Evolutionary conservation across 345 rosid genomes (phyloP).

Genomic region (Moricandia moricandioides): DNA sequence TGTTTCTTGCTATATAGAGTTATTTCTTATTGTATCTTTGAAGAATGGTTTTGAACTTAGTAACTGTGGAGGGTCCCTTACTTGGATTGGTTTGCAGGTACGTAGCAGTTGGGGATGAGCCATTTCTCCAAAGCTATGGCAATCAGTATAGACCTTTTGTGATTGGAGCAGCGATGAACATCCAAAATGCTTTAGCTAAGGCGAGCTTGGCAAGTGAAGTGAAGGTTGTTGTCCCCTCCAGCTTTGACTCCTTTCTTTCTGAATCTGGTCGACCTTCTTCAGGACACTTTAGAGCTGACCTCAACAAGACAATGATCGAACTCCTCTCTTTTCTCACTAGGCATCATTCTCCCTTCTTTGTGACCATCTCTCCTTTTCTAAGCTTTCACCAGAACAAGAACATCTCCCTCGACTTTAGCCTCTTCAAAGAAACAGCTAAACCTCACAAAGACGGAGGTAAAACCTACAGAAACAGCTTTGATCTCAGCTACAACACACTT

Average conservation of each 20-base stretch:
- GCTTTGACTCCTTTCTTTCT: constrained; percentile 62
- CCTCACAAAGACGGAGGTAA: constrained; percentile 53
- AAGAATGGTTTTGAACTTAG: background rate
- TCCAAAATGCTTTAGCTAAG: constrained; percentile 68
- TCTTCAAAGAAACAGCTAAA: constrained; percentile 58
- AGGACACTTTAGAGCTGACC: constrained; percentile 76
- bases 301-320: constrained; percentile 81
- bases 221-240: constrained; percentile 84
- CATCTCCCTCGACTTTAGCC: constrained; percentile 63
- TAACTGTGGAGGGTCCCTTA: background rate
- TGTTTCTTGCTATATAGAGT: background rate
- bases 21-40: background rate
- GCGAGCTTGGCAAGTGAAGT: constrained; percentile 63
- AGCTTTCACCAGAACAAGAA: constrained; percentile 65
- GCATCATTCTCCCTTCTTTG: constrained; percentile 73
- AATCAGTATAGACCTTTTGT: constrained; percentile 72
- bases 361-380: constrained; percentile 61
- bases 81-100: constrained; percentile 48
- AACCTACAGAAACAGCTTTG: constrained; percentile 78
- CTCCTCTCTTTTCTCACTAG: constrained; percentile 68
- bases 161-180: constrained; percentile 73
- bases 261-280: constrained; percentile 64
- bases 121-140: constrained; percentile 61
- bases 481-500: constrained; percentile 63
- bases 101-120: constrained; percentile 84